phyloP scores from a whole-genome alignment of 805 yeast species.

The Yarrowia sp. region DNA sequence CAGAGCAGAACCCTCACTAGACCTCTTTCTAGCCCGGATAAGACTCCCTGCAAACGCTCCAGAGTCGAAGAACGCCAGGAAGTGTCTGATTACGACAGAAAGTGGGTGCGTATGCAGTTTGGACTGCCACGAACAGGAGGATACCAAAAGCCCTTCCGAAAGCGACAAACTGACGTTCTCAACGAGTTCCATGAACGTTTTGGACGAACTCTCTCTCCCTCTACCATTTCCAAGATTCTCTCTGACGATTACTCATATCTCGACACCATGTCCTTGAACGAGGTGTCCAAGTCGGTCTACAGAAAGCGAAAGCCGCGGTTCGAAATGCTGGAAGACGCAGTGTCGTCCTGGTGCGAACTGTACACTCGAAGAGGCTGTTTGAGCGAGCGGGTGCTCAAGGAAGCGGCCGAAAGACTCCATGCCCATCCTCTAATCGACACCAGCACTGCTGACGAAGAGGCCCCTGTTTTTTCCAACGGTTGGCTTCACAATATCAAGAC shows the following conservation, averaged over 20 bases:
- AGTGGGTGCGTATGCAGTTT: slow-evolving; percentile 29
- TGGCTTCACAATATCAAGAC: slow-evolving; percentile 30
- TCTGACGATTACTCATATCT: slow-evolving; percentile 31
- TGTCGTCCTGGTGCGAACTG: slow-evolving; percentile 28
- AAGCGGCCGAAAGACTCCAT: slow-evolving; percentile 12
- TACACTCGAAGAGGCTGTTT: slow-evolving; percentile 28
- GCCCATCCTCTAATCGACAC: slow-evolving; percentile 23
- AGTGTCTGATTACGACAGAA: slow-evolving; percentile 26
- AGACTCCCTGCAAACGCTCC: slow-evolving; percentile 9
- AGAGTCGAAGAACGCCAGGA: slow-evolving; percentile 22
- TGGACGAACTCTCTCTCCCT: slow-evolving; percentile 4
- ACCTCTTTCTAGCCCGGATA: slow-evolving; percentile 12
- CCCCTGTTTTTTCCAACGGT: slow-evolving; percentile 23
- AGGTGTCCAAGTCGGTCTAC: slow-evolving; percentile 21
- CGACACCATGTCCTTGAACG: slow-evolving; percentile 6
- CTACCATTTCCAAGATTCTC: slow-evolving; percentile 20
- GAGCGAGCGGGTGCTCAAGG: slow-evolving; percentile 29
- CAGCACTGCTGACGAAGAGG: slow-evolving; percentile 8
- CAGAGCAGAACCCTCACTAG: slow-evolving; percentile 8
- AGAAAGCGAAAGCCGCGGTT: slow-evolving; percentile 13
- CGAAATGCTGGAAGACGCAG: slow-evolving; percentile 22
- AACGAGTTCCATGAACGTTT: slow-evolving; percentile 19
- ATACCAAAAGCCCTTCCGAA: slow-evolving; percentile 21
- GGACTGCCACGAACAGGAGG: slow-evolving; percentile 25
- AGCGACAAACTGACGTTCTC: slow-evolving; percentile 1